These are phyloP conservation scores for Trypanosomatidae sp. DNA, from an alignment of 208 protist species.

Conservation along the genomic window DNA sequence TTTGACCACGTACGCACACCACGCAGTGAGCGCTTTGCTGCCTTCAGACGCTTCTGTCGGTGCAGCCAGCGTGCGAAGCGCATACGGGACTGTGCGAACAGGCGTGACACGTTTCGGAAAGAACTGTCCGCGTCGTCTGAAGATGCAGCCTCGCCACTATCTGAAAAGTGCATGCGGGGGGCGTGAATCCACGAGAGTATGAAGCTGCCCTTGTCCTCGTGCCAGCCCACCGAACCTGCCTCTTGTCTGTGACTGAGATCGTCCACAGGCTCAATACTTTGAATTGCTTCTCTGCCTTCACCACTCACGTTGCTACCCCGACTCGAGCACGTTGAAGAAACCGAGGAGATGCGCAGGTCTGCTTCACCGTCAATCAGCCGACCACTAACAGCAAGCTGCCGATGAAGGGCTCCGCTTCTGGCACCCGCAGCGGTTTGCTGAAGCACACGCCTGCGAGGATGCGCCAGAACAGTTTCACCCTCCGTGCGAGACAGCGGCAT, in stretches of 20 bases:
- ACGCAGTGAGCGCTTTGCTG: constrained; percentile 11
- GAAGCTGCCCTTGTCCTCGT: constrained; percentile 8
- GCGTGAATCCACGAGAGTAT: constrained; percentile 14
- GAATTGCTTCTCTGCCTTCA: background rate
- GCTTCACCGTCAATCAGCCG: background rate
- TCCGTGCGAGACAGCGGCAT: background rate
- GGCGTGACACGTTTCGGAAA: constrained; percentile 12
- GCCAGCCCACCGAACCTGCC: too few species aligned
- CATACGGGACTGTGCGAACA: constrained; percentile 16
- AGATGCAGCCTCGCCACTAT: background rate
- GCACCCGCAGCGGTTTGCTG: background rate
- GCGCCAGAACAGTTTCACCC: background rate
- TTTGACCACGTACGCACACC: background rate
- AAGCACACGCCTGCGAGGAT: background rate
- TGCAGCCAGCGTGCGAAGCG: constrained; percentile 21
- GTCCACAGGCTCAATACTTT: background rate
- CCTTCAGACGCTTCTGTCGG: constrained; percentile 4
- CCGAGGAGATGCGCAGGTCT: background rate
- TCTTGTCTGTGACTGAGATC: background rate
- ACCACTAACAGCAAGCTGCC: background rate
- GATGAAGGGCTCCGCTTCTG: background rate
- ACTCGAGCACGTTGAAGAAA: background rate
- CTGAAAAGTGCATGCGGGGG: background rate
- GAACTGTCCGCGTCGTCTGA: constrained; percentile 5
- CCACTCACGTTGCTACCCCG: background rate